Evolutionary conservation across 1,284 basidiomycete genomes (phyloP).

Genomic region (Leccinum brunneo-olivaceum): DNA sequence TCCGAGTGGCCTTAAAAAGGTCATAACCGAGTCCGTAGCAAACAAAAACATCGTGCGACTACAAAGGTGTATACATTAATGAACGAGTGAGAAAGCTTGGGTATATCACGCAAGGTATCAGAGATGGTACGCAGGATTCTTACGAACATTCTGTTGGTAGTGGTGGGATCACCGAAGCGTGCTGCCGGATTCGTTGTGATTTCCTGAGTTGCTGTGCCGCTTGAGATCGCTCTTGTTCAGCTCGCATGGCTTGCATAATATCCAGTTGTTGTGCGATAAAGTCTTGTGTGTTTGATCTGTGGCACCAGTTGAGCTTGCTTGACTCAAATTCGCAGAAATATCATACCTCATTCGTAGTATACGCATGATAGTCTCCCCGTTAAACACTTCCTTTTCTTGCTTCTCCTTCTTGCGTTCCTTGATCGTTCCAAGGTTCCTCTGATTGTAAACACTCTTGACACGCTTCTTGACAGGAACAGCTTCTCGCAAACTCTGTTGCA

Average conservation of each 20-base stretch:
- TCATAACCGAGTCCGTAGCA: constrained; percentile 6
- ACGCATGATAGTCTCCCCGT: constrained; percentile 84
- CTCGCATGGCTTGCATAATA: constrained; percentile 68
- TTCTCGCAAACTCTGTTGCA: constrained; percentile 74
- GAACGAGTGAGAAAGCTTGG: constrained; percentile 9
- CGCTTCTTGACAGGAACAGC: constrained; percentile 78
- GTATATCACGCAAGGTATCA: constrained; percentile 27
- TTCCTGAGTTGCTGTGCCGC: constrained; percentile 50
- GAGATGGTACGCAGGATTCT: constrained; percentile 5
- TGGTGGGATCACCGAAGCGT: constrained; percentile 27
- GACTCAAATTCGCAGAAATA: neutral
- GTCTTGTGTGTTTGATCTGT: constrained; percentile 69
- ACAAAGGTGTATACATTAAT: constrained; percentile 3
- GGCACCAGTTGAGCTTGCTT: constrained; percentile 1
- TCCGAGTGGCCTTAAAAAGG: constrained; percentile 9
- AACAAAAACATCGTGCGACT: constrained; percentile 4
- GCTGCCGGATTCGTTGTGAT: constrained; percentile 36
- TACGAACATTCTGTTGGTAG: constrained; percentile 22
- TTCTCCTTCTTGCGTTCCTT: constrained; percentile 90
- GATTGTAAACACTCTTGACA: constrained; percentile 84
- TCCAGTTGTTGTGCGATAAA: constrained; percentile 86
- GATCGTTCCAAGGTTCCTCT: constrained; percentile 94
- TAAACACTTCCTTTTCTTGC: constrained; percentile 62
- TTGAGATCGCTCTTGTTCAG: constrained; percentile 62
- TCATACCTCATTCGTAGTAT: constrained; percentile 88